A percentile compares a stretch with the other conserved stretches of the same genome.
Conservation (phyloP, 1,284 basidiomycete genomes). For the Athelia sp. region DNA sequence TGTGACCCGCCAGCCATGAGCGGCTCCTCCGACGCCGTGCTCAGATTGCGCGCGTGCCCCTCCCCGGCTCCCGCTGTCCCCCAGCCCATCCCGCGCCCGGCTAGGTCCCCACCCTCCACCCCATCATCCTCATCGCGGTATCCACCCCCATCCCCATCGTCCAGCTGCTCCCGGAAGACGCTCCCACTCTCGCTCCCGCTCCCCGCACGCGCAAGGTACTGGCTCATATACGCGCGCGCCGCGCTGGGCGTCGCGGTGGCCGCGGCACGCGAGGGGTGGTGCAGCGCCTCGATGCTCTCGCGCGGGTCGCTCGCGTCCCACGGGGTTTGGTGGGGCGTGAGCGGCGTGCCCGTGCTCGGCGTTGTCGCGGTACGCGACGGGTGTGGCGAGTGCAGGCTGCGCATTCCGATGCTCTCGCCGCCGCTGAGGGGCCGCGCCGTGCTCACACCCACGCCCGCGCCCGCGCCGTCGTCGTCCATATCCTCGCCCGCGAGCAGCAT, state of each 20-base stretch:
- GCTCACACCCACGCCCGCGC: not conserved
- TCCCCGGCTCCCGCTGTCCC: conserved; percentile 35
- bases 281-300: conserved; percentile 11
- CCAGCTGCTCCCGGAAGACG: conserved; percentile 48
- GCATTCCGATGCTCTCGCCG: not conserved
- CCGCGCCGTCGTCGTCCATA: not conserved
- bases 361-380: not conserved
- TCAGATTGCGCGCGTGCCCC: too few species aligned
- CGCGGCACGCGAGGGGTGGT: conserved; percentile 1
- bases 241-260: not conserved
- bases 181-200: conserved; percentile 37
- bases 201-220: conserved; percentile 34
- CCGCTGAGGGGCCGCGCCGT: not conserved
- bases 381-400: not conserved
- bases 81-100: conserved; percentile 43
- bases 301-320: conserved; percentile 7
- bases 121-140: conserved; percentile 23
- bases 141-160: conserved; percentile 37
- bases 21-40: too few species aligned
- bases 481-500: conserved; percentile 1
- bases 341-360: conserved; percentile 1
- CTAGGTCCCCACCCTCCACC: conserved; percentile 25
- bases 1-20: too few species aligned
- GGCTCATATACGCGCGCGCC: conserved; percentile 16
- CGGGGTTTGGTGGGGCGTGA: conserved; percentile 8